Conservation (phyloP, 331 rosid genomes). For the Malus hybrid region DNA sequence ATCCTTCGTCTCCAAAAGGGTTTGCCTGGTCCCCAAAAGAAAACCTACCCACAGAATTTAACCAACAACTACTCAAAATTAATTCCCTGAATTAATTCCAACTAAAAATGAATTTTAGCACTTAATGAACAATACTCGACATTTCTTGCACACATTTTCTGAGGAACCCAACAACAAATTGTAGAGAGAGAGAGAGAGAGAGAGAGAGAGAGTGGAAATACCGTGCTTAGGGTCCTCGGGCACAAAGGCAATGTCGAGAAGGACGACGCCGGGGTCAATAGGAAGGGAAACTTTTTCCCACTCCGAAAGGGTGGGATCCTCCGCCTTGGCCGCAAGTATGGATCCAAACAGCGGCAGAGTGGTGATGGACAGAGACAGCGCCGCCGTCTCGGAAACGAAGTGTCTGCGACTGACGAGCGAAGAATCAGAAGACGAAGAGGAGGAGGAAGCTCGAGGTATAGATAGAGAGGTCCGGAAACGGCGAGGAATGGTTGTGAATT, state of each 20-base stretch:
- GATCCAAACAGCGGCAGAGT: conserved; percentile 25
- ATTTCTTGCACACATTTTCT: neutral
- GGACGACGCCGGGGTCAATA: conserved; percentile 93
- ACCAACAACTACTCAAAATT: neutral
- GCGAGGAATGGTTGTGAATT: conserved; percentile 23
- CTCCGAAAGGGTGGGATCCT: conserved; percentile 57
- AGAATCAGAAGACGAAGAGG: conserved; percentile 18
- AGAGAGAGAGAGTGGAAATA: neutral
- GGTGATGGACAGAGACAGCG: conserved; percentile 46
- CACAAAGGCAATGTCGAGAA: conserved; percentile 89
- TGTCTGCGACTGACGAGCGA: conserved; percentile 42
- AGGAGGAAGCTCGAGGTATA: conserved; percentile 34
- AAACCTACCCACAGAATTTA: conserved; percentile 45
- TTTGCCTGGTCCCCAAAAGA: conserved; percentile 86
- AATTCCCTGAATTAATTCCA: neutral
- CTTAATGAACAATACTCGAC: neutral
- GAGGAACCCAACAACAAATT: neutral
- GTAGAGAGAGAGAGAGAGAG: neutral
- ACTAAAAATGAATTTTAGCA: neutral
- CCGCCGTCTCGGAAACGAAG: conserved; percentile 57
- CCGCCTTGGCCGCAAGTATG: conserved; percentile 40
- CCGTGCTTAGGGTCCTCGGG: conserved; percentile 79
- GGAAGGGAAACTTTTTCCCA: conserved; percentile 90
- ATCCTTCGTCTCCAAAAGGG: conserved; percentile 86
- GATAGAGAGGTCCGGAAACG: conserved; percentile 23